Evolutionary conservation across 2,329 filamentous ascomycete genomes (phyloP), one percentile per base, ranked within the genome.

Genomic region (Aureobasidium musti): DNA sequence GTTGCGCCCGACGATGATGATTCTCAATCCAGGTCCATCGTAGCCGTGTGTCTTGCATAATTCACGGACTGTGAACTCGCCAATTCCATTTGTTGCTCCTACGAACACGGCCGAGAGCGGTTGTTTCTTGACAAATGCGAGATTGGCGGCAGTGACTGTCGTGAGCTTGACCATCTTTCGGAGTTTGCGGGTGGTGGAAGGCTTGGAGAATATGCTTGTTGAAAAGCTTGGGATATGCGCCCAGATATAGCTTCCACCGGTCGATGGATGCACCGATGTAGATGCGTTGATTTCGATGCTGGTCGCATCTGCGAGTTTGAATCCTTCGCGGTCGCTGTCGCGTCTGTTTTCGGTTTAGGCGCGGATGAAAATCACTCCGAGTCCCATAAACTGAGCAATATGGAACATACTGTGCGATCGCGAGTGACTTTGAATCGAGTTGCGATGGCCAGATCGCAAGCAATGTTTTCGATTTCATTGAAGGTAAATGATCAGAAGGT

Each of bases 1-100:
- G 28, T 68, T 72, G 23, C 72, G 68, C 5, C 68, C 71, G 37
- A 72, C 68, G 41, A 72, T 65, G 52, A 73, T 72, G 19, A 70
- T 59, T 19, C 67, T 59, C 13, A 71, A 56, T 2, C 68, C 68
- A 49, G 37, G 57, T 2, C 67, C 69, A n/a, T 41, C 43, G 2
- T 35, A 23, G 4, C 67, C 69, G 67, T 70, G 66, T 2, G 53
- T 65, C 17, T 52, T 61, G n/a, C 67, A 69, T 5, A 70, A 65
- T 19, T 67, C 49, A 13, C 59, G 61, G 17, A 72, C 37, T 11
- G 68, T 68, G 26, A 68, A 65, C n/a, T 69, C 53, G 41, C 72
- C 71, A 49, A 73, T 73, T 10, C 72, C 72, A 30, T 49, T 66
- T 2, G 70, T 71, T 7, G 68, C 72, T 43, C 69, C 71, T 5